Conservation (phyloP, 2,329 filamentous ascomycete genomes). For the Fusarium begoniae region DNA sequence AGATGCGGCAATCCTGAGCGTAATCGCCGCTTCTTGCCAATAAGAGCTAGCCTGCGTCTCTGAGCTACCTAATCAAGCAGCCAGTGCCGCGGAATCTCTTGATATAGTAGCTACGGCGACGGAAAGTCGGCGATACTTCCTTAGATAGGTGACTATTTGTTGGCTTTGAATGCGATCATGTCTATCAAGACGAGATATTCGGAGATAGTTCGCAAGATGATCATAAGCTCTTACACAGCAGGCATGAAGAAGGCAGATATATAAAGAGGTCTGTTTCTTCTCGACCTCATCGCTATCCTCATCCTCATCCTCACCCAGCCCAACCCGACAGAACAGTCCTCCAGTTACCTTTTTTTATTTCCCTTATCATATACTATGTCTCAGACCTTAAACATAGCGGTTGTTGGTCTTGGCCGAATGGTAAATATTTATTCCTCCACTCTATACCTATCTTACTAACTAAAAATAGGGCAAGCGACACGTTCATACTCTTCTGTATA, state of each 20-base stretch:
- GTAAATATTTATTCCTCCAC: neutral
- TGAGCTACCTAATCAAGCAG: rapidly evolving
- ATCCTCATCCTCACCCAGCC: too few relatives aligned
- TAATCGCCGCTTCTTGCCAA: rapidly evolving
- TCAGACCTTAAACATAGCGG: constrained; percentile 19
- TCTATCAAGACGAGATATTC: neutral
- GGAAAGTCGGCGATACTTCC: rapidly evolving
- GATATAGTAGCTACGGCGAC: neutral
- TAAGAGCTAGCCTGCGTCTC: rapidly evolving
- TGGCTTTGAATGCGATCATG: neutral
- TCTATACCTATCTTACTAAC: neutral
- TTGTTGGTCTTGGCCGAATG: constrained; percentile 35
- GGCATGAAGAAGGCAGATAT: neutral
- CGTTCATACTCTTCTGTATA: constrained; percentile 21
- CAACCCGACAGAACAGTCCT: rapidly evolving
- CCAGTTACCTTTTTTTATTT: too few relatives aligned
- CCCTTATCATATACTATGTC: neutral
- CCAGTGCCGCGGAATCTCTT: rapidly evolving
- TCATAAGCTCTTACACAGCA: rapidly evolving
- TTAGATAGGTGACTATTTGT: rapidly evolving
- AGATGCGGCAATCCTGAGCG: rapidly evolving
- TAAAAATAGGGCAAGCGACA: constrained; percentile 14
- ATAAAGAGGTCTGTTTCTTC: rapidly evolving
- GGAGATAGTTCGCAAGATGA: neutral
- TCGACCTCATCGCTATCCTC: neutral